These are phyloP conservation scores for Gomphus bonarii DNA, from an alignment of 1,284 basidiomycete genomes.

Conservation along the genomic window DNA sequence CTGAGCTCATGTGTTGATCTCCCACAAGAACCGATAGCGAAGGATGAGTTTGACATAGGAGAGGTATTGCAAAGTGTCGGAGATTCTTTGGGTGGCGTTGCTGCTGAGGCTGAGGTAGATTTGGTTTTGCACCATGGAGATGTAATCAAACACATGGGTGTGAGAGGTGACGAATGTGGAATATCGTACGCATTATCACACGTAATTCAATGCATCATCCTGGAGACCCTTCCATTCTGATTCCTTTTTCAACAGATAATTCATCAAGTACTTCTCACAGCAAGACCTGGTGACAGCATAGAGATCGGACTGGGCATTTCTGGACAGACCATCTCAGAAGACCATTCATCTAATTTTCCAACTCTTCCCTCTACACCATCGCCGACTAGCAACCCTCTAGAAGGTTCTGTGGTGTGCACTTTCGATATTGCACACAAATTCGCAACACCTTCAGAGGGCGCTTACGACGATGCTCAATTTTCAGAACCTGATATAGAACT, in stretches of 20 bases:
- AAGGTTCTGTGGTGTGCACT: constrained; percentile 27
- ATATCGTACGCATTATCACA: constrained; percentile 73
- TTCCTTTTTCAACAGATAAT: constrained; percentile 46
- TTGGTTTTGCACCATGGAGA: constrained; percentile 84
- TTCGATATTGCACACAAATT: constrained; percentile 44
- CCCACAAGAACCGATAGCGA: constrained; percentile 6
- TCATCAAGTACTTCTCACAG: constrained; percentile 69
- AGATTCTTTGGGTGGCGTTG: constrained; percentile 75
- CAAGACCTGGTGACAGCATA: constrained; percentile 69
- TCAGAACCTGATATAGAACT: background rate
- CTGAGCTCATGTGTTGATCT: constrained; percentile 8
- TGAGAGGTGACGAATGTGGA: constrained; percentile 77
- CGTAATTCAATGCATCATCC: constrained; percentile 41
- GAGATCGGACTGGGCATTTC: constrained; percentile 77
- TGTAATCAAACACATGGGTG: constrained; percentile 73
- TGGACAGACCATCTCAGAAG: constrained; percentile 11
- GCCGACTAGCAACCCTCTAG: constrained; percentile 1
- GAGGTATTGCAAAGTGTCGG: constrained; percentile 69
- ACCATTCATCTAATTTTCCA: background rate
- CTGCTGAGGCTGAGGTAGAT: constrained; percentile 77
- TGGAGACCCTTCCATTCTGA: constrained; percentile 12
- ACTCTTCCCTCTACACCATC: background rate
- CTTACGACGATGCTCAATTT: constrained; percentile 6
- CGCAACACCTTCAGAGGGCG: constrained; percentile 3
- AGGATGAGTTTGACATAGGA: constrained; percentile 53